Evolutionary conservation across 441 rosid genomes (phyloP), one percentile per base, ranked within the genome.

Genomic region (Bruguiera hainesii): DNA sequence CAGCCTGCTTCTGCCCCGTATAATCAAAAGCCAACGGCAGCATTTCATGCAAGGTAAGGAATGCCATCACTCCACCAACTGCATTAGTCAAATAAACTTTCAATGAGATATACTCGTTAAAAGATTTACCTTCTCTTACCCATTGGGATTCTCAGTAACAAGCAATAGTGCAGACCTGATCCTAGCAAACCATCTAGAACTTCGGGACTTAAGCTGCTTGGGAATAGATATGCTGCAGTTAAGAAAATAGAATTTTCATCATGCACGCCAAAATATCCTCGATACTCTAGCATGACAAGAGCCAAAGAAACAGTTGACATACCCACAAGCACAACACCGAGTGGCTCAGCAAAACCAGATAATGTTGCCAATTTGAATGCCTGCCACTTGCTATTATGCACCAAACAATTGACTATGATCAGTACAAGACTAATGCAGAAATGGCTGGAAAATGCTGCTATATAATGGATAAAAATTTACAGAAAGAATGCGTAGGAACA

Each of bases 31-130:
- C 97, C 80, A 96, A 80, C 9, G 99, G 99, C 70, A 96, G 88
- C 99, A 96, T 93, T 76, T 93, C 99, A 53, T 96, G 99, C 76
- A 95, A 82, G 29, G 99, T 95, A 46, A 95, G 87, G 82, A 95
- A 95, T 51, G 99, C 98, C 99, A 95, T 95, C 72, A 95, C 95
- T 68, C 99, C 99, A 70, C 99, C 98, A 80, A 95, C 99, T 95
- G 89, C 68, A 77, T 6, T 10, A 55, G 58, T 23, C 29, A 23
- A 9, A 55, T 26, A 55, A 15, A 23, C 16, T 55, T 55, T 9
- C 16, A 26, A 9, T 37, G 57, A 64, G 21, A 63, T 20, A 23
- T 10, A 20, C 5, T 60, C 52, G 15, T 26, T 10, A 25, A 42
- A 0, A 48, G 25, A 62, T 28, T 28, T 56, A 64, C 30, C 72